Percentiles rank a stretch among this genome's conserved stretches.
Evolutionary conservation across 2,329 filamentous ascomycete species (phyloP).

Genomic region (Sodiomyces alkalinus): DNA sequence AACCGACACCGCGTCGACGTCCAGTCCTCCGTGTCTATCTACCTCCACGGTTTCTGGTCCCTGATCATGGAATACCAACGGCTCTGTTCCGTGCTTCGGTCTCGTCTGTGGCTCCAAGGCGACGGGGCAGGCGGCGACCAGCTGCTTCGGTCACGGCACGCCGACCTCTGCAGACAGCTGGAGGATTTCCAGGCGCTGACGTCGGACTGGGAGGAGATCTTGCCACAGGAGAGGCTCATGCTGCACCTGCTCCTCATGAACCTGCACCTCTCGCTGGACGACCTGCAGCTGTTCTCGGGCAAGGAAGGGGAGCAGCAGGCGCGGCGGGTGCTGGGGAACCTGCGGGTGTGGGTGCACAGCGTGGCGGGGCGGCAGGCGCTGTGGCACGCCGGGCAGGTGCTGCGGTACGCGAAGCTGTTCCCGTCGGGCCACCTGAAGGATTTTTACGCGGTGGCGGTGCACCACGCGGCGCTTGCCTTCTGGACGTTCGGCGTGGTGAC

Average conservation of each 20-base stretch:
- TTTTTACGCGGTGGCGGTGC: slow-evolving; percentile 53
- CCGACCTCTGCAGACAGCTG: slow-evolving; percentile 46
- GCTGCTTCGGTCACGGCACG: slow-evolving; percentile 38
- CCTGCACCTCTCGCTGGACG: slow-evolving; percentile 47
- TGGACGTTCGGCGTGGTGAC: slow-evolving; percentile 54
- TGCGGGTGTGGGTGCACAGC: slow-evolving; percentile 44
- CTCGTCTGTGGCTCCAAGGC: slow-evolving; percentile 29
- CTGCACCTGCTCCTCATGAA: slow-evolving; percentile 45
- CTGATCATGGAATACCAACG: slow-evolving; percentile 52
- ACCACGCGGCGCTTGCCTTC: slow-evolving; percentile 51
- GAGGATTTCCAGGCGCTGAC: slow-evolving; percentile 29
- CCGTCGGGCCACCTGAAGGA: slow-evolving; percentile 40
- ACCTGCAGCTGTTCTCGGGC: slow-evolving; percentile 52
- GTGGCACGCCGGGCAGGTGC: slow-evolving; percentile 53
- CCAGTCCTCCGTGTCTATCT: slow-evolving; percentile 40
- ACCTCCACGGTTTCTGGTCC: slow-evolving; percentile 50
- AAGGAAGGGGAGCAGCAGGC: slow-evolving; percentile 54
- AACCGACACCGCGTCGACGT: slow-evolving; percentile 38
- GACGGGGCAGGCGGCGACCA: slow-evolving; percentile 24
- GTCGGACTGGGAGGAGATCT: slow-evolving; percentile 23
- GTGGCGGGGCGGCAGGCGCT: slow-evolving; percentile 41
- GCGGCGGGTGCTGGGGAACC: slow-evolving; percentile 37
- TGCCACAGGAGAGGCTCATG: slow-evolving; percentile 28
- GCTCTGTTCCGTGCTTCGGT: slow-evolving; percentile 32
- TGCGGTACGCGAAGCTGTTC: slow-evolving; percentile 42